phyloP scores from a whole-genome alignment of 208 protist species.

The Strigomonas culicis region DNA sequence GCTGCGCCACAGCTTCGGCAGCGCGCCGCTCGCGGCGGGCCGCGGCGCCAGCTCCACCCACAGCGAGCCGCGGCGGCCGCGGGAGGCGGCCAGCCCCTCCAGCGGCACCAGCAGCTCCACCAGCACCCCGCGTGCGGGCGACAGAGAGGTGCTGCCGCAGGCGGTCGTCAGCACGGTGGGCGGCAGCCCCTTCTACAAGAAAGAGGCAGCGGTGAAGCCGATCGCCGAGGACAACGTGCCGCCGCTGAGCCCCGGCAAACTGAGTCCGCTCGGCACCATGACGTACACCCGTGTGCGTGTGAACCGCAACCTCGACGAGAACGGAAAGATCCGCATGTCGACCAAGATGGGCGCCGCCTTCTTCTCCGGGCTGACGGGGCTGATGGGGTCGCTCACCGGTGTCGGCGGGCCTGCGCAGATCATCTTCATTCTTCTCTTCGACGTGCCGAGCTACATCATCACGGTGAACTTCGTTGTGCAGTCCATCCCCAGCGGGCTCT shows the following conservation, averaged over 20 bases:
- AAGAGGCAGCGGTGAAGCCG: constrained; percentile 18
- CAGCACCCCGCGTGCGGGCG: neutral
- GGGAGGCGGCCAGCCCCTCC: neutral
- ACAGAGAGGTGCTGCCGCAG: no score
- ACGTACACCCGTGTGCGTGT: constrained; percentile 36
- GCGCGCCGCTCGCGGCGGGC: constrained; percentile 3
- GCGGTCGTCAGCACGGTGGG: no score
- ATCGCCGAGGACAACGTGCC: constrained; percentile 18
- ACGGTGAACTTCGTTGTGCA: constrained; percentile 34
- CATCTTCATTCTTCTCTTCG: constrained; percentile 39
- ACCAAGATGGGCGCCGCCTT: constrained; percentile 25
- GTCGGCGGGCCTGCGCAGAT: constrained; percentile 36
- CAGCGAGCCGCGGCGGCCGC: neutral
- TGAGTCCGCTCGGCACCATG: constrained; percentile 27
- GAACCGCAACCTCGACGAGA: constrained; percentile 33
- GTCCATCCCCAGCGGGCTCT: constrained; percentile 25
- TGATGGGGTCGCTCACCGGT: constrained; percentile 39
- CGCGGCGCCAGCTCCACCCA: constrained; percentile 14
- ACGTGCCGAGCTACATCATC: constrained; percentile 46
- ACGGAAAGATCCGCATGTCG: constrained; percentile 25
- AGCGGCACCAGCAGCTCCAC: neutral
- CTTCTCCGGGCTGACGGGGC: constrained; percentile 20
- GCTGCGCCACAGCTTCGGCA: neutral
- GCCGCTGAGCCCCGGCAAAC: constrained; percentile 24
- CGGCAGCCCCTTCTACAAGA: constrained; percentile 19